phyloP scores from a whole-genome alignment of 768 basidiomycete genomes.

The Tylopilus felleus region DNA sequence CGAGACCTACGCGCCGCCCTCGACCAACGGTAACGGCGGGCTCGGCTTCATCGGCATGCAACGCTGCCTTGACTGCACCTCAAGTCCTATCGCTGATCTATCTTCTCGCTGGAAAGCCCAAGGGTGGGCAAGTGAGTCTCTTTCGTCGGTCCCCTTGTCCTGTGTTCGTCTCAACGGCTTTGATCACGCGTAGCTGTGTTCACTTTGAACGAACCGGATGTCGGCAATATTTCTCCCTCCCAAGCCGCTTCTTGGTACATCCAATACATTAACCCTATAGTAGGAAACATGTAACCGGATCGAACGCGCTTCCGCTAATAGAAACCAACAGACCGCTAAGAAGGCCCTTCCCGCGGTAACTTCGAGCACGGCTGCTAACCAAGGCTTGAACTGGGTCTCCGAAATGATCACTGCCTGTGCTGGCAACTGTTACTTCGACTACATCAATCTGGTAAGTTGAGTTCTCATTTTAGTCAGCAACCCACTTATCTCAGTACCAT shows the following conservation, averaged over 20 bases:
- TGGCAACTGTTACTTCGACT: conserved; percentile 35
- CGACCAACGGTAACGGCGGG: conserved; percentile 35
- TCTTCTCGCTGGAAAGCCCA: conserved; percentile 33
- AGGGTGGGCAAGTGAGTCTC: conserved; percentile 31
- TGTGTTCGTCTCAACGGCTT: neutral
- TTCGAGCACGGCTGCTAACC: conserved; percentile 29
- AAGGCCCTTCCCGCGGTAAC: conserved; percentile 39
- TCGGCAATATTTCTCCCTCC: conserved; percentile 26
- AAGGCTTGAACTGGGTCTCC: conserved; percentile 37
- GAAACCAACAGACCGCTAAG: conserved; percentile 28
- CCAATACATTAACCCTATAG: conserved; percentile 35
- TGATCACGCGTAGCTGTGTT: conserved; percentile 26
- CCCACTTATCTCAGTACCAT: neutral
- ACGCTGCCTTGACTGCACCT: conserved; percentile 35
- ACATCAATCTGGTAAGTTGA: conserved; percentile 32
- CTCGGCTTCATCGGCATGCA: conserved; percentile 40
- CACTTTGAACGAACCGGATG: conserved; percentile 37
- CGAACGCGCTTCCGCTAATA: neutral
- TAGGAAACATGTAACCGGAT: conserved; percentile 13
- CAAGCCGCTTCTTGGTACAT: conserved; percentile 38
- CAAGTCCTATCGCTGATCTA: conserved; percentile 34
- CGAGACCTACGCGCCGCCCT: conserved; percentile 35
- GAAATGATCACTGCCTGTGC: conserved; percentile 35
- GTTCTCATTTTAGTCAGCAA: neutral
- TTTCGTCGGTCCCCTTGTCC: too few relatives aligned